A percentile compares a stretch with the other conserved stretches of the same genome.
phyloP scores from a whole-genome alignment of 164 flowering plant genomes.

The Annona cherimola region DNA sequence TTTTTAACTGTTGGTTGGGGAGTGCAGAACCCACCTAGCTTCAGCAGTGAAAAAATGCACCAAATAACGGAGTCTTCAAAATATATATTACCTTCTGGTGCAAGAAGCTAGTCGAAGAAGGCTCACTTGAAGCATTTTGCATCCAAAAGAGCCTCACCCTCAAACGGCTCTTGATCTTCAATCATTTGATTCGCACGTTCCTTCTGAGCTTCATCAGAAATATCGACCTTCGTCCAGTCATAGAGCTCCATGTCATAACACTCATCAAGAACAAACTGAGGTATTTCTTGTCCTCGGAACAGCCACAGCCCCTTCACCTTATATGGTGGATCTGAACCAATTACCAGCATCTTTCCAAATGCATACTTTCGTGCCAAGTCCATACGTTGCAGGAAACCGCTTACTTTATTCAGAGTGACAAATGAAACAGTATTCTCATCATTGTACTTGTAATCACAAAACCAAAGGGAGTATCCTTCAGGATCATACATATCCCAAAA shows the following conservation, averaged over 20 bases:
- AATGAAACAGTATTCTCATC: constrained; percentile 89
- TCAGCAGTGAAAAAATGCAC: not conserved
- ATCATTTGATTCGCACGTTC: constrained; percentile 87
- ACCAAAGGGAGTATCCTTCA: constrained; percentile 80
- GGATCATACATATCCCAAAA: constrained; percentile 99
- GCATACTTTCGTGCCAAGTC: constrained; percentile 90
- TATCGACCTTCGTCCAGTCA: constrained; percentile 80
- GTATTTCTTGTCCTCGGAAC: constrained; percentile 86
- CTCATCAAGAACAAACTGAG: constrained; percentile 71
- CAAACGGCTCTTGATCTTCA: constrained; percentile 88
- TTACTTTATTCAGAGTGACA: constrained; percentile 75
- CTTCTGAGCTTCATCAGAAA: constrained; percentile 71
- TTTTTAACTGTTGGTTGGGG: too few relatives aligned
- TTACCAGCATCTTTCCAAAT: constrained; percentile 86
- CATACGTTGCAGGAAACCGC: constrained; percentile 75
- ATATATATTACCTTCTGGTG: not conserved
- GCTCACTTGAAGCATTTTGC: constrained; percentile 90
- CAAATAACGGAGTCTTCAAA: too few relatives aligned
- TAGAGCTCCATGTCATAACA: constrained; percentile 87
- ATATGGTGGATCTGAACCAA: constrained; percentile 68
- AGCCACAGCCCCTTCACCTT: constrained; percentile 96
- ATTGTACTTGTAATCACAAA: constrained; percentile 60
- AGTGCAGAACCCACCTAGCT: not conserved
- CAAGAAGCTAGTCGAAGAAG: not conserved
- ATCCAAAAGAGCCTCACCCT: constrained; percentile 80